Evolutionary conservation across 2,329 filamentous ascomycete species (phyloP).

Genomic region (Fusarium sp.): DNA sequence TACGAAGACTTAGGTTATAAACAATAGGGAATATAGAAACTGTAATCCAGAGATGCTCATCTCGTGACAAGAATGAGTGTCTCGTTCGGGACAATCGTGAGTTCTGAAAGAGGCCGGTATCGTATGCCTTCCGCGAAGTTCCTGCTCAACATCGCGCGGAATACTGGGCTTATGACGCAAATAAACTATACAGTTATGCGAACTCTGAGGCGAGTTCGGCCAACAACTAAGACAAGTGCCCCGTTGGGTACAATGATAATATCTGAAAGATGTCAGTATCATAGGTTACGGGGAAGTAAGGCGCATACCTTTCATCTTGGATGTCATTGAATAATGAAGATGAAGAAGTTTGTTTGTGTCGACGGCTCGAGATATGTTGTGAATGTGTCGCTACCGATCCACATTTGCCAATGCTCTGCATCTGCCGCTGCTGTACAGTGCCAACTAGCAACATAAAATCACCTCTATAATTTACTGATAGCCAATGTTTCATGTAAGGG

Average conservation of each 20-base stretch:
- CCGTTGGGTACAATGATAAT: background rate
- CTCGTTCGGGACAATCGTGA: accelerated
- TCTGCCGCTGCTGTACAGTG: no score
- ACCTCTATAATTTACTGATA: accelerated
- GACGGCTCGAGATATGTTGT: background rate
- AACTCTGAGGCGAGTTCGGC: background rate
- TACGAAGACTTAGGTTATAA: background rate
- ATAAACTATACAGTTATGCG: no score
- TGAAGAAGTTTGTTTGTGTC: background rate
- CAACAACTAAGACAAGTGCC: accelerated
- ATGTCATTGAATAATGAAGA: background rate
- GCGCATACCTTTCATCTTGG: background rate
- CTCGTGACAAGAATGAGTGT: background rate
- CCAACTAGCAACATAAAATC: background rate
- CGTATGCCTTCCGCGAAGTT: background rate
- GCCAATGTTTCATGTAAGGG: background rate
- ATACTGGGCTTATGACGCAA: accelerated
- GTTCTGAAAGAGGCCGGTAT: background rate
- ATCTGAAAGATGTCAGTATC: no score
- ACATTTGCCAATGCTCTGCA: no score
- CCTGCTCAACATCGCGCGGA: accelerated
- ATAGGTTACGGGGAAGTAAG: accelerated
- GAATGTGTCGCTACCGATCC: no score
- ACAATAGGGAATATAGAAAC: background rate
- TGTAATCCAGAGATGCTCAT: background rate